Evolutionary conservation across 495 filamentous ascomycete species (phyloP).

Genomic region (Echria macrotheca): DNA sequence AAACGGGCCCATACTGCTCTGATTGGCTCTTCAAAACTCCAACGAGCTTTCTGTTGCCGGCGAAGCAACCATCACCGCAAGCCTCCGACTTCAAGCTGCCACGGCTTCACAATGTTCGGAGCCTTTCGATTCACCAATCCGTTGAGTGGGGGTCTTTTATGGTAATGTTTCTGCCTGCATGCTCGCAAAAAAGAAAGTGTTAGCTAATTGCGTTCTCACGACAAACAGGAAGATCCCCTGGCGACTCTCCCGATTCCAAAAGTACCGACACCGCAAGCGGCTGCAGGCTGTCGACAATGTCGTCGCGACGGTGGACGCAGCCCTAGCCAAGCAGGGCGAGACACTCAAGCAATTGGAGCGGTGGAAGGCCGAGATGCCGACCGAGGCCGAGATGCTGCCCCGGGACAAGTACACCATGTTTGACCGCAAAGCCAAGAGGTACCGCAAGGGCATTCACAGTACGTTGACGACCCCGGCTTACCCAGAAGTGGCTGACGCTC

Average conservation of each 20-base stretch:
- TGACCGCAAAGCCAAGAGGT: conserved; percentile 89
- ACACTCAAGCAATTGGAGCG: conserved; percentile 67
- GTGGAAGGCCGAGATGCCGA: conserved; percentile 95
- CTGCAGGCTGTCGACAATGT: conserved; percentile 80
- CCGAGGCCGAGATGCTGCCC: conserved; percentile 90
- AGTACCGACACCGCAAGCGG: conserved; percentile 81
- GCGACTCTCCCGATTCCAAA: conserved; percentile 87
- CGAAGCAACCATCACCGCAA: conserved; percentile 7
- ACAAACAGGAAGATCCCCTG: conserved; percentile 88
- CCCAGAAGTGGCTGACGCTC: conserved; percentile 24
- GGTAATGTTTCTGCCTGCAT: too few species aligned
- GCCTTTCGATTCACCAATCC: conserved; percentile 73
- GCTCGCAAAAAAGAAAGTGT: too few species aligned
- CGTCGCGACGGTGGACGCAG: conserved; percentile 67
- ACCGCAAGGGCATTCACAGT: conserved; percentile 97
- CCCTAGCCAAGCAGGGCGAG: conserved; percentile 65
- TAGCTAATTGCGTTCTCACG: too few species aligned
- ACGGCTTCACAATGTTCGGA: conserved; percentile 58
- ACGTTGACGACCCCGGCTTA: too few species aligned
- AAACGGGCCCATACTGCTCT: too few species aligned
- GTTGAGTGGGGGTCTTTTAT: conserved; percentile 75
- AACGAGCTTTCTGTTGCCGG: too few species aligned
- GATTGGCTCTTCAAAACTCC: too few species aligned
- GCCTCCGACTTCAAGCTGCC: conserved; percentile 10
- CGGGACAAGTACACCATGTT: conserved; percentile 98